Evolutionary conservation across 1,284 basidiomycete species (phyloP).

Genomic region (Rhodofomes roseus): DNA sequence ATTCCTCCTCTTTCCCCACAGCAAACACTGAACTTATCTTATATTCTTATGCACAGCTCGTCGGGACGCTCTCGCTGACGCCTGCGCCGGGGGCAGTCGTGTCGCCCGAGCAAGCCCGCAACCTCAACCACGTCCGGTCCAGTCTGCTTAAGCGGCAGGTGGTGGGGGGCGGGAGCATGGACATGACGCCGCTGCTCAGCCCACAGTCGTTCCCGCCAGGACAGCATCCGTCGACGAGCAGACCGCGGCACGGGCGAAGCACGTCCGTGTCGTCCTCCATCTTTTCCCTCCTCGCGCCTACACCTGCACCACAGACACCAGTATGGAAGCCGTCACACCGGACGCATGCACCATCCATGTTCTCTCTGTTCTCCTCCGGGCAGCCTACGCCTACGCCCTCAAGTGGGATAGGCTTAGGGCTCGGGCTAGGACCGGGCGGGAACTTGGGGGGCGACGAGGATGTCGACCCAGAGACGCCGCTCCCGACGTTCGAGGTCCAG

Average conservation of each 20-base stretch:
- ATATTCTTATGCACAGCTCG: slow-evolving; percentile 83
- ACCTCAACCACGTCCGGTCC: slow-evolving; percentile 44
- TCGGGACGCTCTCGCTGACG: slow-evolving; percentile 57
- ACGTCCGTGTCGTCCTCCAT: slow-evolving; percentile 55
- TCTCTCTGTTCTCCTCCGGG: slow-evolving; percentile 23
- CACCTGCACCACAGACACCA: slow-evolving; percentile 13
- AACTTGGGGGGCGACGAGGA: slow-evolving; percentile 33
- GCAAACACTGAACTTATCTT: slow-evolving; percentile 63
- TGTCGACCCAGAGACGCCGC: slow-evolving; percentile 59
- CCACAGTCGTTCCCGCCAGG: slow-evolving; percentile 11
- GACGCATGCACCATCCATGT: slow-evolving; percentile 25
- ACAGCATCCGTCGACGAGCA: slow-evolving; percentile 26
- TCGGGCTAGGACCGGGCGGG: slow-evolving; percentile 21
- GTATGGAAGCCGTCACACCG: slow-evolving; percentile 25
- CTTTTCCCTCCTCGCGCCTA: slow-evolving; percentile 44
- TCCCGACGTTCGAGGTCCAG: slow-evolving; percentile 80
- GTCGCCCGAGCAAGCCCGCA: slow-evolving; percentile 36
- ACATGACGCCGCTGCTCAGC: slow-evolving; percentile 50
- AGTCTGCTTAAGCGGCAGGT: slow-evolving; percentile 46
- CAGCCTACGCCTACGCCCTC: slow-evolving; percentile 11
- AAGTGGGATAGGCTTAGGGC: slow-evolving; percentile 14
- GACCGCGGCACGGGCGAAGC: slow-evolving; percentile 39
- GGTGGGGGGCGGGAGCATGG: slow-evolving; percentile 75
- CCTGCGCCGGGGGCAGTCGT: slow-evolving; percentile 24
- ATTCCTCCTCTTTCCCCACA: slow-evolving; percentile 36